phyloP scores from a whole-genome alignment of 2,329 filamentous ascomycete genomes.

The Xylariomycetidae sp. region DNA sequence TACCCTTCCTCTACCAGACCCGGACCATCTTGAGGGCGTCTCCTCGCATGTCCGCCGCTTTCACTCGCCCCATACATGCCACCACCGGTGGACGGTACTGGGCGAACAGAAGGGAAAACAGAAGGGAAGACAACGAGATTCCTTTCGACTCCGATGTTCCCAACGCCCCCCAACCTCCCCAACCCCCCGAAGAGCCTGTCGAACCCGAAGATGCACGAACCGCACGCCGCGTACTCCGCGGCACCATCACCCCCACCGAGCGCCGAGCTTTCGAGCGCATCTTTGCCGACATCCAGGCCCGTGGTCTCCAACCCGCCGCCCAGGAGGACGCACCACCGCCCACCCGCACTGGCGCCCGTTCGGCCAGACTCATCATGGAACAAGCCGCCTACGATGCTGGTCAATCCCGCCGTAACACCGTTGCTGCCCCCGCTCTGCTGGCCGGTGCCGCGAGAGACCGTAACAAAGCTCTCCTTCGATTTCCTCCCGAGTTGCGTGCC shows the following conservation, averaged over 20 bases:
- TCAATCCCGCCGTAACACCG: slow-evolving; percentile 10
- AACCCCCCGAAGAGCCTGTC: slow-evolving; percentile 12
- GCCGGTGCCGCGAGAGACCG: slow-evolving; percentile 24
- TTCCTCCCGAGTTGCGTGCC: slow-evolving; percentile 33
- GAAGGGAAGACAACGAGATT: slow-evolving; percentile 36
- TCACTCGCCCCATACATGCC: slow-evolving; percentile 18
- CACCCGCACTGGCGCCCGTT: slow-evolving; percentile 7
- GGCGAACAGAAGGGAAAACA: too few species aligned
- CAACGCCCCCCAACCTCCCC: slow-evolving; percentile 14
- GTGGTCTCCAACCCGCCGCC: slow-evolving; percentile 20
- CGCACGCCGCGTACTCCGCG: slow-evolving; percentile 20
- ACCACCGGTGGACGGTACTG: slow-evolving; percentile 11
- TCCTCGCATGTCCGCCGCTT: slow-evolving; percentile 16
- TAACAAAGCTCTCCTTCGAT: slow-evolving; percentile 30
- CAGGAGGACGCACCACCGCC: slow-evolving; percentile 7
- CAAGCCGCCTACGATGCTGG: slow-evolving; percentile 20
- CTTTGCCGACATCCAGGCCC: slow-evolving; percentile 50
- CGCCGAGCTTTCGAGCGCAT: slow-evolving; percentile 44
- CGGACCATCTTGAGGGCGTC: slow-evolving; percentile 47
- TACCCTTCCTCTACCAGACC: slow-evolving; percentile 70
- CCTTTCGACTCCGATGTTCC: slow-evolving; percentile 47
- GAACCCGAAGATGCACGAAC: too few species aligned
- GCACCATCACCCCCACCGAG: slow-evolving; percentile 53
- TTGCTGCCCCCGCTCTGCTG: slow-evolving; percentile 13
- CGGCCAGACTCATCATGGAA: slow-evolving; percentile 24